Evolutionary conservation across 306 rosid genomes (phyloP), one percentile per base, ranked within the genome.

Genomic region (Luffa acutangula): DNA sequence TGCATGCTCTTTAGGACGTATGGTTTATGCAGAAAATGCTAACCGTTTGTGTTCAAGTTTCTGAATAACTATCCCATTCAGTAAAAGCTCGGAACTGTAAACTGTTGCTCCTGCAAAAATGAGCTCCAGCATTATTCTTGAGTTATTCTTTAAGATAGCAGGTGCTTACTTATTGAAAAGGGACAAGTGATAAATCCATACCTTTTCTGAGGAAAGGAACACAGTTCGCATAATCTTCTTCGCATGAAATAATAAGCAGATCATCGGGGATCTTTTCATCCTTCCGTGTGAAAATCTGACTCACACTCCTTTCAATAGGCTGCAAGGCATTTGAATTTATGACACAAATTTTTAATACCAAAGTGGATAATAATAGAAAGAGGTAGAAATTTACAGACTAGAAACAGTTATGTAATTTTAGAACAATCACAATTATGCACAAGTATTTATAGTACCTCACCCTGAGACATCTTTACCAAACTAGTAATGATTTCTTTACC

Each of bases 31-130:
- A 54, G 36, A 33, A 49, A 51, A 33, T 74, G 53, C 87, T 78
- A 81, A 90, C 98, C 99, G 90, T 83, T 89, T 89, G 81, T 82
- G 88, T 73, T 91, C 97, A 90, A 95, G 88, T 92, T 80, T 93
- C 88, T 95, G 99, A 63, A 90, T 89, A 77, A 95, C 97, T 79
- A 95, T 93, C 79, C 97, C 99, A 80, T 93, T 93, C 88, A 95
- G 75, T 75, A 95, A 81, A 80, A 95, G 93, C 89, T 95, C 97
- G 56, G 97, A 93, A 81, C 96, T 90, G 88, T 89, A 90, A 77
- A 91, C 87, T 76, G 82, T 63, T 72, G 89, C 90, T 82, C 99
- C 99, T 95, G 94, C 84, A 87, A 80, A 41, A 15, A 87, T 70
- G 80, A 78, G 73, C n/a, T 31, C 14, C 3, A 51, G 45, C 42